Base-by-base conservation (phyloP, 495 filamentous ascomycete genomes). In the Cercophora samala region DNA sequence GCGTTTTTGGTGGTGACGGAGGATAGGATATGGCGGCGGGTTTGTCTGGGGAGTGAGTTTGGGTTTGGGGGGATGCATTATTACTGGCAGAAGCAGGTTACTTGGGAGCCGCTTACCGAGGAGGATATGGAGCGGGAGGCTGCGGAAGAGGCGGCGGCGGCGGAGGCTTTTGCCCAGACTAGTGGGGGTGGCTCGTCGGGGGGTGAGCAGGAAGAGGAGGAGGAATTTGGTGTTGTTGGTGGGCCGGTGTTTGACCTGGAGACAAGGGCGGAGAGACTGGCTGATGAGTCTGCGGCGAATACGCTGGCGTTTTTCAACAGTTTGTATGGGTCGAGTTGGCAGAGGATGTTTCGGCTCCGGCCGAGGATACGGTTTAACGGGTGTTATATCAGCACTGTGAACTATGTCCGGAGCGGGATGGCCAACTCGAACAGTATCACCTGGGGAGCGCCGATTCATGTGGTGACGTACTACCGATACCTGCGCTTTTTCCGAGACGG, bases 401-500 rank as follows among this genome's bases (percentile, higher is more conserved):
- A 98, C 79, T 99, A 99, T 77, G 87, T 90, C 37, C 90, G 95
- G 1, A 79, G 91, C 1, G 95, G 95, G 61, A 88, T 72, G 77
- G 86, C 69, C 77, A 84, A 68, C 68, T 80, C 67, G 79, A 83
- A 77, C 78, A 84, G 74, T 77, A 75, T 74, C 62, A 88, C 69
- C 73, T 96, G 91, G 92, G 88, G 88, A 74, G 89, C 86, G 22
- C 95, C 96, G 15, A 90, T 98, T 21, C 93, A 94, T 73, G 97
- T 97, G 62, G 93, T 99, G 46, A 99, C 95, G 0, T 99, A 98
- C 78, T 98, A 95, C 80, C 91, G 95, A 51, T 99, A 98, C 75
- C 83, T 99, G 0, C 90, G 95, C 15, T 95, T 98, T 78, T 97
- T 96, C 80, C 90, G 92, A 22, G 90, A 97, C 77, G 95, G 95